These are phyloP conservation scores for Pseudoneurospora amorphoporcata DNA, from an alignment of 495 filamentous ascomycete species.

Conservation along the genomic window DNA sequence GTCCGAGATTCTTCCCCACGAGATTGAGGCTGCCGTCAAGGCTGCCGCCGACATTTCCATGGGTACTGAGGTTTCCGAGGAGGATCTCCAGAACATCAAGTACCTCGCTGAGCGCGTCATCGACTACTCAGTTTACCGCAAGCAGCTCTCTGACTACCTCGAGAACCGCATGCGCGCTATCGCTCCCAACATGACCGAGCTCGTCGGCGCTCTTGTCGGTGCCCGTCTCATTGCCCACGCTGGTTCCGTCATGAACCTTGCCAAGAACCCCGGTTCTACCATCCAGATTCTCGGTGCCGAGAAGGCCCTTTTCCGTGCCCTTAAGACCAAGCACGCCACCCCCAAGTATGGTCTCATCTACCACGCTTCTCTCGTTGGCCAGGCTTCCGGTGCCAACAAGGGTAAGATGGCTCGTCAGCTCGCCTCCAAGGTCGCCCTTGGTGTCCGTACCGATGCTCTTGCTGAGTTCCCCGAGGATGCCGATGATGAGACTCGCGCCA, in stretches of 20 bases:
- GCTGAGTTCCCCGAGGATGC: conserved; percentile 62
- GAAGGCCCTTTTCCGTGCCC: conserved; percentile 93
- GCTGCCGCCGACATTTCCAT: conserved; percentile 91
- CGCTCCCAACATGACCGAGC: conserved; percentile 87
- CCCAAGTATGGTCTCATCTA: conserved; percentile 99
- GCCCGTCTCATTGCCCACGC: conserved; percentile 93
- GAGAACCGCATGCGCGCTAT: conserved; percentile 92
- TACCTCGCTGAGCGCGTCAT: conserved; percentile 89
- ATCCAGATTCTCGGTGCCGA: conserved; percentile 97
- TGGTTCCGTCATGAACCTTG: conserved; percentile 87
- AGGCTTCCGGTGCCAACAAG: conserved; percentile 96
- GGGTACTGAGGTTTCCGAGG: conserved; percentile 88
- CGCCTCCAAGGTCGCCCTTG: conserved; percentile 83
- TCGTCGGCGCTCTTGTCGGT: conserved; percentile 91
- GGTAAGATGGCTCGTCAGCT: conserved; percentile 97
- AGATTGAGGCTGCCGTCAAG: conserved; percentile 89
- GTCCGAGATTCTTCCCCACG: conserved; percentile 86
- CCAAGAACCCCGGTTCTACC: conserved; percentile 92
- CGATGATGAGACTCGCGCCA: conserved; percentile 78
- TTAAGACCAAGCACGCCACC: conserved; percentile 99
- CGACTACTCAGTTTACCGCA: conserved; percentile 77
- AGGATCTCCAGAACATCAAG: conserved; percentile 85
- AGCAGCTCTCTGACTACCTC: conserved; percentile 79
- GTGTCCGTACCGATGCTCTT: conserved; percentile 86
- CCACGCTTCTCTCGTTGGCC: conserved; percentile 91